Conservation (phyloP, 1,139 yeast species). For the Kluyveromyces sp. region DNA sequence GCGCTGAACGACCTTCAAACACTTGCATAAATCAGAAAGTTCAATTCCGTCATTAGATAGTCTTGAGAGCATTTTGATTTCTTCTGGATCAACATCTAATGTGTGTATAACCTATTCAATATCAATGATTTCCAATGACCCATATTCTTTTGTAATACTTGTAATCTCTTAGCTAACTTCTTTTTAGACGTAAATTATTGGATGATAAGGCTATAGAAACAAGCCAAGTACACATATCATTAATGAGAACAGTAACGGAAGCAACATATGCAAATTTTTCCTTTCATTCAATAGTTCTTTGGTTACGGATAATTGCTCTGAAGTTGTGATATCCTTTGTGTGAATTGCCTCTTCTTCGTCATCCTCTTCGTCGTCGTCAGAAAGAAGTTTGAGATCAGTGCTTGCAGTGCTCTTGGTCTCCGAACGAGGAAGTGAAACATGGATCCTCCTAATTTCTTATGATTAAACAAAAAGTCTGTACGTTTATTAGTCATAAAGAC, state of each 20-base stretch:
- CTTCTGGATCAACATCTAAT: slow-evolving; percentile 68
- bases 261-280: slow-evolving; percentile 94
- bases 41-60: slow-evolving; percentile 78
- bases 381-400: slow-evolving; percentile 1
- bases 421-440: neutral
- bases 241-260: slow-evolving; percentile 63
- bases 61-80: slow-evolving; percentile 80
- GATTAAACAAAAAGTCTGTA: slow-evolving; percentile 72
- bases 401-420: neutral
- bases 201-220: slow-evolving; percentile 53
- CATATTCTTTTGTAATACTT: slow-evolving; percentile 68
- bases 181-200: slow-evolving; percentile 33
- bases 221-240: slow-evolving; percentile 73
- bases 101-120: slow-evolving; percentile 68
- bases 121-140: slow-evolving; percentile 81
- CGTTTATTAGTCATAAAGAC: slow-evolving; percentile 65
- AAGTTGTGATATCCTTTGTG: slow-evolving; percentile 30
- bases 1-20: slow-evolving; percentile 40
- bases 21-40: slow-evolving; percentile 59
- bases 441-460: slow-evolving; percentile 10
- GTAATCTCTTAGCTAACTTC: slow-evolving; percentile 50
- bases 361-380: slow-evolving; percentile 33
- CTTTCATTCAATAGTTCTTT: slow-evolving; percentile 72
- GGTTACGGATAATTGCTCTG: slow-evolving; percentile 69
- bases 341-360: slow-evolving; percentile 33